Conservation (phyloP, 2,329 filamentous ascomycete genomes). For the Xylaria sp. region DNA sequence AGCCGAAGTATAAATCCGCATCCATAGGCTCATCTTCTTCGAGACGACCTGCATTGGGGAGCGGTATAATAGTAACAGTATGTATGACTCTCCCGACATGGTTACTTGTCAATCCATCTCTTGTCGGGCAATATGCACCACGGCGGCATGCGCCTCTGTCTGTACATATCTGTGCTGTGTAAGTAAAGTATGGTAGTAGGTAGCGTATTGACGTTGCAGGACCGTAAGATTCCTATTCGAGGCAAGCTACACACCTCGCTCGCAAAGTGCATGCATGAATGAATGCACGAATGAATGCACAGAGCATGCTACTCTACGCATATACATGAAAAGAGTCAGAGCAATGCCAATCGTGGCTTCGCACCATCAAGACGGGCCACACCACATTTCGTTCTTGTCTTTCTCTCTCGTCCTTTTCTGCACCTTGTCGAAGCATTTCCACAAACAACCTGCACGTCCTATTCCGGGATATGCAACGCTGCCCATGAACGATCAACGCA, state of each 20-base stretch:
- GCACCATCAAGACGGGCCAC: constrained; percentile 31
- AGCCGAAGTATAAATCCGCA: constrained; percentile 7
- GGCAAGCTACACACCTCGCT: constrained; percentile 29
- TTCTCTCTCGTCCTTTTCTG: constrained; percentile 1
- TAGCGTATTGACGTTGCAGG: constrained; percentile 19
- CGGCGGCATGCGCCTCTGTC: constrained; percentile 21
- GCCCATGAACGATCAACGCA: constrained; percentile 19
- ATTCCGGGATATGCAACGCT: constrained; percentile 10
- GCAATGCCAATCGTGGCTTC: constrained; percentile 34
- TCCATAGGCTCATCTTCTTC: not conserved
- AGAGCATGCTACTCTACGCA: constrained; percentile 27
- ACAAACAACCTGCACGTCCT: constrained; percentile 14
- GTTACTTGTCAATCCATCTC: not conserved
- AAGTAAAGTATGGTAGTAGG: too few relatives aligned
- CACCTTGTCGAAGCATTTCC: constrained; percentile 20
- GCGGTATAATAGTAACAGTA: too few relatives aligned
- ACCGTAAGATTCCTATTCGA: constrained; percentile 33
- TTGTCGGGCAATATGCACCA: constrained; percentile 17
- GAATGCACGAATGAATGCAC: constrained; percentile 27
- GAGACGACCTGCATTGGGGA: not conserved
- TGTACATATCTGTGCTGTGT: too few relatives aligned
- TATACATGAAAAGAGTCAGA: constrained; percentile 25
- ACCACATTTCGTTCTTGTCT: constrained; percentile 14
- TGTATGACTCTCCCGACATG: not conserved
- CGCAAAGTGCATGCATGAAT: constrained; percentile 24